Evolutionary conservation across 148 eudicot species (phyloP).

Genomic region (Heliamphora exappendiculata): DNA sequence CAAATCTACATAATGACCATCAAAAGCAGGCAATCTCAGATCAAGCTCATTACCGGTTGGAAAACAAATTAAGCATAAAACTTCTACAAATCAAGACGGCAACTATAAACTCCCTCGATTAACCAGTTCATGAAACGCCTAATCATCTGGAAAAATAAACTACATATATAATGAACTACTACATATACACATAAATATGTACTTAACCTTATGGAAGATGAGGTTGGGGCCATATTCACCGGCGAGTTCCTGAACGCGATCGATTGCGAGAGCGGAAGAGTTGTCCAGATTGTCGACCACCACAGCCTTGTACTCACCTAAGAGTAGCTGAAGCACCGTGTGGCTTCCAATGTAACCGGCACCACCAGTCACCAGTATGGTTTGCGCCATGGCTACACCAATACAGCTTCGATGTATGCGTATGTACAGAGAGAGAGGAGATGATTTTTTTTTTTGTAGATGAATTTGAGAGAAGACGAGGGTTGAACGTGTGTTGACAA

Average conservation of each 20-base stretch:
- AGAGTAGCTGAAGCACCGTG: slow-evolving; percentile 67
- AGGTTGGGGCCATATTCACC: slow-evolving; percentile 50
- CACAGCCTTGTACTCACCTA: slow-evolving; percentile 61
- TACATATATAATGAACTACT: neutral
- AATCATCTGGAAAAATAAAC: neutral
- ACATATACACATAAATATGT: neutral
- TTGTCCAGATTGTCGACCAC: slow-evolving; percentile 82
- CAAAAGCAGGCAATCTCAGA: neutral
- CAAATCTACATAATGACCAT: neutral
- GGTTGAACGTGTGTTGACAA: neutral
- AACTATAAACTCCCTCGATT: neutral
- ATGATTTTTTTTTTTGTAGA: too few species aligned
- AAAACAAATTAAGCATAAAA: neutral
- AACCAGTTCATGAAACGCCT: neutral
- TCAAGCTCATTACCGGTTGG: neutral
- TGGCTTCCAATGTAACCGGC: slow-evolving; percentile 96
- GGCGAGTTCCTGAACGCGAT: slow-evolving; percentile 75
- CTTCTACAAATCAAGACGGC: neutral
- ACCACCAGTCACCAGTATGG: slow-evolving; percentile 83
- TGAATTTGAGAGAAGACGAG: neutral
- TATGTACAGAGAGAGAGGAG: neutral
- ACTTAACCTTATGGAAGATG: slow-evolving; percentile 52
- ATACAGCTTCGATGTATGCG: neutral
- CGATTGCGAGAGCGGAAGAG: slow-evolving; percentile 60
- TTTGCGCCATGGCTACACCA: slow-evolving; percentile 28